phyloP scores from a whole-genome alignment of 371 early-diverging fungal species.

The Mucor lusitanicus region DNA sequence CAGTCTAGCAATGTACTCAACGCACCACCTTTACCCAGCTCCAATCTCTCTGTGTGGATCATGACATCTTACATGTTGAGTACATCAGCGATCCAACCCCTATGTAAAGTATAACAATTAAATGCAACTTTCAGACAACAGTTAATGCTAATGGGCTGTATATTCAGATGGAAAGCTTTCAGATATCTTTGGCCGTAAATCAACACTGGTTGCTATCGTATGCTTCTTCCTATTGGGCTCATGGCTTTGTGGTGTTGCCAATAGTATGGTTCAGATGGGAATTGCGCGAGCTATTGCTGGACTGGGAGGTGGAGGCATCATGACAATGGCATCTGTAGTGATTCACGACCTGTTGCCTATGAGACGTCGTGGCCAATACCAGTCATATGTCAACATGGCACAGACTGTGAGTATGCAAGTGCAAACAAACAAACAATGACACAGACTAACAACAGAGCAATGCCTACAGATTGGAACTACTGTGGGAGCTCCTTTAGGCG shows the following conservation, averaged over 20 bases:
- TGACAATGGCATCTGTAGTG: conserved; percentile 31
- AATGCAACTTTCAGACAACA: background rate
- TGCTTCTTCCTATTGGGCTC: conserved; percentile 41
- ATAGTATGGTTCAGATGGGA: conserved; percentile 65
- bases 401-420: conserved; percentile 29
- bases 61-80: conserved; percentile 75
- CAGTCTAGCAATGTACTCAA: background rate
- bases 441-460: background rate
- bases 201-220: conserved; percentile 28
- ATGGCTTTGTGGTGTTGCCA: conserved; percentile 53
- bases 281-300: conserved; percentile 77
- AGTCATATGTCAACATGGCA: conserved; percentile 44
- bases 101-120: conserved; percentile 46
- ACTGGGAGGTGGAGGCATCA: conserved; percentile 80
- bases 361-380: conserved; percentile 38
- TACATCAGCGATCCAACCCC: conserved; percentile 71
- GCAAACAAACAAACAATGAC: background rate
- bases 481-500: conserved; percentile 47
- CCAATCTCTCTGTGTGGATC: conserved; percentile 67
- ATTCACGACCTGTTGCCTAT: conserved; percentile 44
- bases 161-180: conserved; percentile 36
- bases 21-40: conserved; percentile 22
- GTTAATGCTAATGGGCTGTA: background rate
- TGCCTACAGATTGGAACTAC: conserved; percentile 33
- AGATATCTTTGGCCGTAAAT: conserved; percentile 43